Evolutionary conservation across 352 stramenopile genomes (phyloP), one percentile per base, ranked within the genome.

Genomic region (Phytopythium helicoides): DNA sequence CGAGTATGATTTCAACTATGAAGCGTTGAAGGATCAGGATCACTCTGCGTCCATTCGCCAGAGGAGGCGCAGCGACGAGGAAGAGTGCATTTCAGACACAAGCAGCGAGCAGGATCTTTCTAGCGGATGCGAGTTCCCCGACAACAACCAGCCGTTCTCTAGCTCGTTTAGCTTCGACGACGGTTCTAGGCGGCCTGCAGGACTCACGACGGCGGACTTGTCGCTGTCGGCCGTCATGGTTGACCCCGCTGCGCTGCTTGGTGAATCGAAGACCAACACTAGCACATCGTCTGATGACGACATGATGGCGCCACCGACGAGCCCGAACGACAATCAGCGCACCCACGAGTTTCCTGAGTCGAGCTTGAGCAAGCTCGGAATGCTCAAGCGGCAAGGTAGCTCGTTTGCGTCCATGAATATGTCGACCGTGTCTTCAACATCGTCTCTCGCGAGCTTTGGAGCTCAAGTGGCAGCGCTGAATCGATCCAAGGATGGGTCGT

Each of bases 11-110:
- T 81, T 76, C 33, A 64, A 55, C 37, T 81, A 76, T 46, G 60
- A 80, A 11, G 47, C 69, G 18, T 47, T 67, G 16, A 84, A 84
- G 50, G 62, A 51, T 6, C 48, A 21, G 28, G 38, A 42, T 14
- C 47, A 40, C 19, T 15, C 47, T 28, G 18, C 34, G 4, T 44
- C 61, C 3, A 45, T 47, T 37, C 61, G 61, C 9, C 64, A 70
- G 21, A 51, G 68, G 25, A 66, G 68, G 47, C 60, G 65, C 51
- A 59, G 44, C 26, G 53, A 68, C 31, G 73, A 84, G 22, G 73
- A 84, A 25, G 73, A 84, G 59, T 84, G 71, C 54, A 81, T 84
- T 56, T 84, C 73, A 6, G 66, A 84, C 50, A 76, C 73, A 8
- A 81, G 68, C 45, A 84, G 71, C 18, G 73, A 84, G 48, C 60